Evolutionary conservation across 2,329 filamentous ascomycete genomes (phyloP).

Genomic region (Pseudocercospora crystallina): DNA sequence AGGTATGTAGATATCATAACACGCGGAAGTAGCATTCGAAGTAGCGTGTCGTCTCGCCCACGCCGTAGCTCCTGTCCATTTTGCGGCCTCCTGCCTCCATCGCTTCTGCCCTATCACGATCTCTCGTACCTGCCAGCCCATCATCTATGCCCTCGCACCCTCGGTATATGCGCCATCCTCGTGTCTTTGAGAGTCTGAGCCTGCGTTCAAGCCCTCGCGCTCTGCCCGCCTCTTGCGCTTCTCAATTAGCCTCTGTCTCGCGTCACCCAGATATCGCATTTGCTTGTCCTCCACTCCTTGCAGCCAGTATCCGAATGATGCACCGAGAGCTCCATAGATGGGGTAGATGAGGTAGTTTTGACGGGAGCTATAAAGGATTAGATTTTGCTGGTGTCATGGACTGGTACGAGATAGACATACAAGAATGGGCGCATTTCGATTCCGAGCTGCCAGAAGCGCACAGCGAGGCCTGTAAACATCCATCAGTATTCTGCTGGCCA

Average conservation of each 20-base stretch:
- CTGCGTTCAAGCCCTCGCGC: constrained; percentile 50
- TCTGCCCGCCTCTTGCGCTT: constrained; percentile 80
- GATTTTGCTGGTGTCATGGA: too few relatives aligned
- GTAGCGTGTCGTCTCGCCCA: too few relatives aligned
- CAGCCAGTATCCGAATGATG: constrained; percentile 95
- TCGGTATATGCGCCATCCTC: constrained; percentile 27
- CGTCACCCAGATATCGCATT: constrained; percentile 70
- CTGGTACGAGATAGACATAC: constrained; percentile 42
- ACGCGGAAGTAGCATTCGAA: too few relatives aligned
- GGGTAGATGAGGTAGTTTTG: constrained; percentile 89
- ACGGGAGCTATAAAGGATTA: constrained; percentile 38
- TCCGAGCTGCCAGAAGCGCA: constrained; percentile 93
- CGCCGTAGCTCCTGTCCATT: too few relatives aligned
- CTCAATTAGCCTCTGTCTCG: constrained; percentile 78
- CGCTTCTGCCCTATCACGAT: too few relatives aligned
- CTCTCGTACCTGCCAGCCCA: too few relatives aligned
- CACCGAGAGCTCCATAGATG: constrained; percentile 79
- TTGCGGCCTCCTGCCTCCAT: too few relatives aligned
- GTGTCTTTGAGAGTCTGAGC: constrained; percentile 33
- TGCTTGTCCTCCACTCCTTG: constrained; percentile 85
- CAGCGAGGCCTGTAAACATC: constrained; percentile 69
- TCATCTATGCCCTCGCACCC: too few relatives aligned
- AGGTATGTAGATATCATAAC: too few relatives aligned
- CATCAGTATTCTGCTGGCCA: not conserved
- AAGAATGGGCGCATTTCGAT: constrained; percentile 98